phyloP scores from a whole-genome alignment of 2,329 filamentous ascomycete genomes.

The Sporothrix brunneoviolacea region DNA sequence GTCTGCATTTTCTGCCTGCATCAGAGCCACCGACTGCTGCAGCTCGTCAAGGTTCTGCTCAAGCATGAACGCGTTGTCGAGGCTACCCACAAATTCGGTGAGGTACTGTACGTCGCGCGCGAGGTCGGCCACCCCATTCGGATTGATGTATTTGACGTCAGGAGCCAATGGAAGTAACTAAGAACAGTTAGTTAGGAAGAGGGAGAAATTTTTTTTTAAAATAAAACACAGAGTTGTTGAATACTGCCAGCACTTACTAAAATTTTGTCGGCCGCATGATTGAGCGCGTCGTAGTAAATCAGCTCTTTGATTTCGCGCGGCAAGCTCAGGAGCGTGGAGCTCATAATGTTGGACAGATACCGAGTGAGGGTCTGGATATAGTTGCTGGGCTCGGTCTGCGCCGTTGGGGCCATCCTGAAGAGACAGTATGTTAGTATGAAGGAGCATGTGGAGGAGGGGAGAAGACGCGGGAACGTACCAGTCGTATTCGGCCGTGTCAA shows the following conservation, averaged over 20 bases:
- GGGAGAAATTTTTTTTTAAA: no score
- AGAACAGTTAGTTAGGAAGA: no score
- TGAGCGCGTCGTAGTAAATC: conserved; percentile 94
- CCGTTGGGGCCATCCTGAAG: conserved; percentile 44
- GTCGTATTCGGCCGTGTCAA: conserved; percentile 96
- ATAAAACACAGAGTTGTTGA: no score
- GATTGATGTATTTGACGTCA: conserved; percentile 78
- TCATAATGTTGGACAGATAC: conserved; percentile 95
- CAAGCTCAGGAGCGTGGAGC: conserved; percentile 83
- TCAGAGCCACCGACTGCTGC: conserved; percentile 82
- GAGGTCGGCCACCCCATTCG: conserved; percentile 73
- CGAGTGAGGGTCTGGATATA: conserved; percentile 94
- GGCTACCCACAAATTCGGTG: conserved; percentile 74
- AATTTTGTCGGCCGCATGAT: conserved; percentile 81
- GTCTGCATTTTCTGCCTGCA: conserved; percentile 84
- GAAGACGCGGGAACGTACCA: conserved; percentile 50
- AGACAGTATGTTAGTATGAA: no score
- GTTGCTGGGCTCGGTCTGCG: conserved; percentile 69
- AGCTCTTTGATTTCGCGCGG: conserved; percentile 94
- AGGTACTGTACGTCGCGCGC: conserved; percentile 80
- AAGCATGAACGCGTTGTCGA: conserved; percentile 80
- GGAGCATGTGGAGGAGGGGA: conserved; percentile 19
- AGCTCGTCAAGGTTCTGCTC: conserved; percentile 87
- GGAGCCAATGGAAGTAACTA: conserved; percentile 69
- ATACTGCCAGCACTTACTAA: conserved; percentile 32